Percentiles rank a stretch among this genome's conserved stretches.
These are phyloP conservation scores for Volvox africanus DNA, from an alignment of 139 green algal species.

Conservation along the genomic window DNA sequence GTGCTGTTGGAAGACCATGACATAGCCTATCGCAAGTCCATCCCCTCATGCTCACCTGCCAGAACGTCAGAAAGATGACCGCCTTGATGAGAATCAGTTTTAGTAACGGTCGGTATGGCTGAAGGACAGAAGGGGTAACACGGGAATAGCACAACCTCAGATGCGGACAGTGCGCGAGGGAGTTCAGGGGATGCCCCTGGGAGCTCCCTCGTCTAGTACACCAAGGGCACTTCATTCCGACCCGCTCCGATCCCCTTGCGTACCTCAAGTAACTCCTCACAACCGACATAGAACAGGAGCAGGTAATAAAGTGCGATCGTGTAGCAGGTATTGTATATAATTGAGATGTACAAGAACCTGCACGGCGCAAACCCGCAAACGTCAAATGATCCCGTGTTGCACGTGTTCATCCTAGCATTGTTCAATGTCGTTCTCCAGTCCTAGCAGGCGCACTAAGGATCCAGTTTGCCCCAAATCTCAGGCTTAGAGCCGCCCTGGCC, in stretches of 20 bases:
- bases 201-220: too few relatives aligned
- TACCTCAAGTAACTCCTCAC: conserved; percentile 88
- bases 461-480: too few relatives aligned
- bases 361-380: neutral
- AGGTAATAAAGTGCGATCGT: conserved; percentile 92
- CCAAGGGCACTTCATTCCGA: too few relatives aligned
- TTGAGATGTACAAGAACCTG: conserved; percentile 86
- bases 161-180: too few relatives aligned
- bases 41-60: conserved; percentile 78
- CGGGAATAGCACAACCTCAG: neutral
- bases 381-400: neutral
- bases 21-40: too few relatives aligned
- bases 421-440: too few relatives aligned
- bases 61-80: conserved; percentile 98
- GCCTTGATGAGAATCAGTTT: conserved; percentile 97
- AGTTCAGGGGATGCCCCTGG: too few relatives aligned
- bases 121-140: neutral
- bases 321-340: conserved; percentile 98
- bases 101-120: conserved; percentile 92
- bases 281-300: conserved; percentile 96
- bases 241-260: too few relatives aligned
- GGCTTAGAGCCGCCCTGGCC: conserved; percentile 53
- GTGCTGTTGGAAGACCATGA: too few relatives aligned
- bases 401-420: neutral
- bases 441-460: too few relatives aligned